Conservation (phyloP, 208 protist species). For the Acanthamoeba sp. region DNA sequence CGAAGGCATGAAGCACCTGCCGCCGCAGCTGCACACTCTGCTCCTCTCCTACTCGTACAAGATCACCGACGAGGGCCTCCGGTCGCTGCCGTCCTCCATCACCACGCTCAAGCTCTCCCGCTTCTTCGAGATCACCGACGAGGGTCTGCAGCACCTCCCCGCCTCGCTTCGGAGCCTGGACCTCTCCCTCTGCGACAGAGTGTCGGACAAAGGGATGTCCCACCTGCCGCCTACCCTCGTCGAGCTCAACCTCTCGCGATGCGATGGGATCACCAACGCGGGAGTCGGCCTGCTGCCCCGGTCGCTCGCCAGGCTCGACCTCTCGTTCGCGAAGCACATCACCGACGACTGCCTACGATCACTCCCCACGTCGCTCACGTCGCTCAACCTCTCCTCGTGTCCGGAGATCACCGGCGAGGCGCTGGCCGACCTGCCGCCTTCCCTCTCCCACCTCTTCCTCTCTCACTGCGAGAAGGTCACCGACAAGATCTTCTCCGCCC, state of each 20-base stretch:
- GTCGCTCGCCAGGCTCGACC: not conserved
- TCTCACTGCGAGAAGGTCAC: slow-evolving; percentile 33
- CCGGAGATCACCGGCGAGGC: slow-evolving; percentile 29
- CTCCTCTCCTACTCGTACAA: slow-evolving; percentile 49
- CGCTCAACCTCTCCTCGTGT: slow-evolving; percentile 44
- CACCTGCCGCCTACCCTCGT: not conserved
- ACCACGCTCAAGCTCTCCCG: slow-evolving; percentile 38
- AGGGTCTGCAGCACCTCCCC: not conserved
- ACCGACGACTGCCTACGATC: slow-evolving; percentile 17
- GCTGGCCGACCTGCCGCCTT: not conserved
- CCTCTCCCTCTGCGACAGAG: slow-evolving; percentile 22
- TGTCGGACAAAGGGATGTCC: not conserved
- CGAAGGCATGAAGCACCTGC: slow-evolving; percentile 19
- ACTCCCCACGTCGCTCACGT: not conserved
- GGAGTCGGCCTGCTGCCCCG: not conserved
- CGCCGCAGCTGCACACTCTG: slow-evolving; percentile 20
- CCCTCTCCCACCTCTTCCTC: slow-evolving; percentile 19
- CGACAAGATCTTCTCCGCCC: slow-evolving; percentile 9
- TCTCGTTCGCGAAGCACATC: slow-evolving; percentile 29
- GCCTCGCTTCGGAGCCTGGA: not conserved
- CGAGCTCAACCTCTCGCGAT: slow-evolving; percentile 52
- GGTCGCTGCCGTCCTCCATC: not conserved
- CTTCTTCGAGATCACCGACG: slow-evolving; percentile 42
- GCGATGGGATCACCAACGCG: not conserved
- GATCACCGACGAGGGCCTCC: slow-evolving; percentile 25